These are phyloP conservation scores for Ceratobasidium sp. DNA, from an alignment of 1,284 basidiomycete species.

Conservation along the genomic window DNA sequence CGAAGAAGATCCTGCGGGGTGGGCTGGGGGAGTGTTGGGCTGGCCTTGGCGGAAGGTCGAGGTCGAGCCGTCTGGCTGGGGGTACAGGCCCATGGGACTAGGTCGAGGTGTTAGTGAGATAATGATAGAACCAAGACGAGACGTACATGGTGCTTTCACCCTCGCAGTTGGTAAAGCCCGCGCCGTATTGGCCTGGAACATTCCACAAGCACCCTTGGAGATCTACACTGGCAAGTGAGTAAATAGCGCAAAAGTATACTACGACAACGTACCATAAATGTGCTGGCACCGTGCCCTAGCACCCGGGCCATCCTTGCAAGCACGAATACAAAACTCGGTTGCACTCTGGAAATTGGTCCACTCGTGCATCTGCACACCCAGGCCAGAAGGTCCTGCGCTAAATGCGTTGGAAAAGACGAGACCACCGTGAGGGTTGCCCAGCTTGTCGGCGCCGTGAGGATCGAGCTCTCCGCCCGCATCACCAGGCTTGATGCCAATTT, in stretches of 20 bases:
- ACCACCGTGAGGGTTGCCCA: slow-evolving; percentile 53
- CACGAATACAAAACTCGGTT: slow-evolving; percentile 58
- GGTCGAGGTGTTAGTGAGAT: neutral
- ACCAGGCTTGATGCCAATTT: slow-evolving; percentile 54
- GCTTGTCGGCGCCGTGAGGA: slow-evolving; percentile 50
- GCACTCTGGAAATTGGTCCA: slow-evolving; percentile 55
- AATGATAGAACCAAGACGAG: neutral
- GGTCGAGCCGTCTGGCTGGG: slow-evolving; percentile 42
- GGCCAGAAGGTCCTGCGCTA: slow-evolving; percentile 45
- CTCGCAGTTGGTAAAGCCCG: slow-evolving; percentile 54
- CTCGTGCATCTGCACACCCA: slow-evolving; percentile 55
- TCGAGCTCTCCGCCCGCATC: slow-evolving; percentile 54
- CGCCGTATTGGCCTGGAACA: slow-evolving; percentile 50
- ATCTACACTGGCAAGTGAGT: slow-evolving; percentile 54
- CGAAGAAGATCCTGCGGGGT: slow-evolving; percentile 45
- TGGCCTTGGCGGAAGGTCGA: slow-evolving; percentile 52
- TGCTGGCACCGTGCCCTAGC: slow-evolving; percentile 53
- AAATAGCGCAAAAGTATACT: slow-evolving; percentile 55
- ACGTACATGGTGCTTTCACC: slow-evolving; percentile 48
- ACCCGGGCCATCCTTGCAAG: slow-evolving; percentile 56
- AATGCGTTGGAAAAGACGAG: slow-evolving; percentile 51
- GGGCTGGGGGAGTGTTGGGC: slow-evolving; percentile 47
- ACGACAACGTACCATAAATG: slow-evolving; percentile 54
- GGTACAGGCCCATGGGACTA: slow-evolving; percentile 49
- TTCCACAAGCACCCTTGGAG: slow-evolving; percentile 50